Conservation (phyloP, 768 basidiomycete genomes). For the Russula brevipes region DNA sequence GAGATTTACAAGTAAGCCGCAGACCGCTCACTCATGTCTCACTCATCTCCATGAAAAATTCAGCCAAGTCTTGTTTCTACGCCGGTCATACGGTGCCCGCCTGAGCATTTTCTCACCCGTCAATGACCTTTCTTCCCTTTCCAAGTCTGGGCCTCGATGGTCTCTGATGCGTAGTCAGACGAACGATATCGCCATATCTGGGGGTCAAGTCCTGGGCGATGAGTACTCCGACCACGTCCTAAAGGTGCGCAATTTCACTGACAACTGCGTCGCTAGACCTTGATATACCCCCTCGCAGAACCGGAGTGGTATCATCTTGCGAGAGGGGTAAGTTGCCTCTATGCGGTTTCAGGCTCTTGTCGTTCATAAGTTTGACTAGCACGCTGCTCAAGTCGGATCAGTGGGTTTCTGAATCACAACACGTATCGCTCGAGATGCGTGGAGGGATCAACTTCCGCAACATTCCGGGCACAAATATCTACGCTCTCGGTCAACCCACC, state of each 20-base stretch:
- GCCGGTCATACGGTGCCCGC: conserved; percentile 73
- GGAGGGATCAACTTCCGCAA: conserved; percentile 96
- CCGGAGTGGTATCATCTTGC: conserved; percentile 88
- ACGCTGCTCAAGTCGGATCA: conserved; percentile 90
- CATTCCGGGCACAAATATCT: conserved; percentile 74
- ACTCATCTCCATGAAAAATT: background rate
- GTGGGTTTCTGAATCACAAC: conserved; percentile 72
- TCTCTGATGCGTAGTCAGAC: conserved; percentile 61
- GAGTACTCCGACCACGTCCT: conserved; percentile 96
- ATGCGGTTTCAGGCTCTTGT: conserved; percentile 7
- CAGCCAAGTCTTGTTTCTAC: conserved; percentile 82
- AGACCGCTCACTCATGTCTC: background rate
- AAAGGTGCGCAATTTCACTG: conserved; percentile 46
- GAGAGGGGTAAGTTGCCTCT: conserved; percentile 59
- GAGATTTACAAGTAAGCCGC: conserved; percentile 89
- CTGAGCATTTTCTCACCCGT: conserved; percentile 90
- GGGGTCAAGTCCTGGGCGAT: conserved; percentile 85
- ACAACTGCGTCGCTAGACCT: background rate
- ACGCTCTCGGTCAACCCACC: conserved; percentile 91
- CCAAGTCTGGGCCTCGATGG: conserved; percentile 58
- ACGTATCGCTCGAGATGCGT: conserved; percentile 62
- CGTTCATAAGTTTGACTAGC: conserved; percentile 34
- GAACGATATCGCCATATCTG: conserved; percentile 68
- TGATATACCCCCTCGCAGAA: conserved; percentile 44
- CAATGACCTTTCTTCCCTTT: conserved; percentile 78